phyloP scores from a whole-genome alignment of 2,329 filamentous ascomycete species.

The Penicillium sp. region DNA sequence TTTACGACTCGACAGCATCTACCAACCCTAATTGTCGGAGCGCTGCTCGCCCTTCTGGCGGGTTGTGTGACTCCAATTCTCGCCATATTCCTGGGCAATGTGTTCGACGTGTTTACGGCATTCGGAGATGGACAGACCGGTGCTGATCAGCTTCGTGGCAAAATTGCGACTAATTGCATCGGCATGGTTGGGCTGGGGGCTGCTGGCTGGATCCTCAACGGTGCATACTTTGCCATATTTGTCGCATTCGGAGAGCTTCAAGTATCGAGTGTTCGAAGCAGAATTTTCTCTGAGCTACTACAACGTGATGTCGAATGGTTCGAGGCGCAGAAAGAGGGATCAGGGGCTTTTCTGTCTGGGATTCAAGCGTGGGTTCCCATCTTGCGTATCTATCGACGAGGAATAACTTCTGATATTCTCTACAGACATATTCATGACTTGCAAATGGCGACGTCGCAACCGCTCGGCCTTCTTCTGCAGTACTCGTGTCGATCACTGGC shows the following conservation, averaged over 20 bases:
- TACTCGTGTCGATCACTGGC: slow-evolving; percentile 61
- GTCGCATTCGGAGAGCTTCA: slow-evolving; percentile 76
- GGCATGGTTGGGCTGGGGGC: slow-evolving; percentile 61
- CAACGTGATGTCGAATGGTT: slow-evolving; percentile 76
- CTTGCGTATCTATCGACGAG: not conserved
- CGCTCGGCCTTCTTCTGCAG: slow-evolving; percentile 65
- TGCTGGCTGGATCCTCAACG: slow-evolving; percentile 63
- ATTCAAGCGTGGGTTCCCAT: slow-evolving; percentile 64
- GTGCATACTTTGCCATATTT: slow-evolving; percentile 65
- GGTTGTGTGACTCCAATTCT: slow-evolving; percentile 62
- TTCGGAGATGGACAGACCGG: slow-evolving; percentile 57
- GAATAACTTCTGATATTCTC: not conserved
- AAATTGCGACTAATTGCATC: slow-evolving; percentile 58
- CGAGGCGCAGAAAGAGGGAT: slow-evolving; percentile 66
- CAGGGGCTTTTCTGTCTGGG: slow-evolving; percentile 64
- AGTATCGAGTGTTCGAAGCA: slow-evolving; percentile 59
- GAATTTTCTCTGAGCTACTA: slow-evolving; percentile 65
- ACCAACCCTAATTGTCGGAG: slow-evolving; percentile 51
- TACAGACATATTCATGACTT: slow-evolving; percentile 74
- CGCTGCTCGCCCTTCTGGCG: slow-evolving; percentile 54
- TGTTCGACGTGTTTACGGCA: slow-evolving; percentile 67
- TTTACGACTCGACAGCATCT: slow-evolving; percentile 65
- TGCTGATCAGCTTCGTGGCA: slow-evolving; percentile 50
- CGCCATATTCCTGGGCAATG: slow-evolving; percentile 65
- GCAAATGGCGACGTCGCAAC: slow-evolving; percentile 73